Conservation (phyloP, 164 flowering plant genomes). For the Dillenia suffruticosa region DNA sequence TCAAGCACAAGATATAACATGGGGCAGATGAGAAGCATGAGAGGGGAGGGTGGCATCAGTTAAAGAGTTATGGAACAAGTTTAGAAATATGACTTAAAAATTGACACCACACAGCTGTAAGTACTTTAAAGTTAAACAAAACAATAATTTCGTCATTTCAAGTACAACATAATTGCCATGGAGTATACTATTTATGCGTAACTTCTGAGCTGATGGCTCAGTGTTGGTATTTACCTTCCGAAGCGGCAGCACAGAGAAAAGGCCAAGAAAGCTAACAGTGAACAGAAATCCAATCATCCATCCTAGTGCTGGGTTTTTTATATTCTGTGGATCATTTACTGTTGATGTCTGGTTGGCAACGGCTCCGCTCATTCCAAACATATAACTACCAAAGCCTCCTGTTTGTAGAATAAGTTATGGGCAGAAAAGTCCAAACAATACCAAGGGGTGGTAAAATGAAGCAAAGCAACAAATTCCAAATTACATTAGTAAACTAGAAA, state of each 20-base stretch:
- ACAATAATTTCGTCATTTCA: too few relatives aligned
- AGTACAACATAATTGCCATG: too few relatives aligned
- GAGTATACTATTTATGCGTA: too few relatives aligned
- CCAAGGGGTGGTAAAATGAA: neutral
- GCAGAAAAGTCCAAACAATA: too few relatives aligned
- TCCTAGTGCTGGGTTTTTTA: conserved; percentile 32
- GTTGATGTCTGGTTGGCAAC: conserved; percentile 29
- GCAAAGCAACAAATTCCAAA: neutral
- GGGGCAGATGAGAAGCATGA: too few relatives aligned
- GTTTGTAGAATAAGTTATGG: neutral
- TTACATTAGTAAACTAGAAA: neutral
- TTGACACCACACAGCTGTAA: too few relatives aligned
- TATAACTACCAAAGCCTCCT: conserved; percentile 62
- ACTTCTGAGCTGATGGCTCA: neutral
- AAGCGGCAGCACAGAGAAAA: conserved; percentile 52
- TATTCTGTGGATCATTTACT: conserved; percentile 11
- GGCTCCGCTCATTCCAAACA: conserved; percentile 42
- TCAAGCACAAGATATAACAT: too few relatives aligned
- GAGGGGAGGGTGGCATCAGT: too few relatives aligned
- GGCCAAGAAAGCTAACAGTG: conserved; percentile 56
- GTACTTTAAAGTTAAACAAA: too few relatives aligned
- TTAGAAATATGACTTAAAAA: too few relatives aligned
- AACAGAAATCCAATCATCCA: conserved; percentile 62
- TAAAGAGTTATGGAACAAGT: too few relatives aligned
- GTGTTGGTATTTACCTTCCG: conserved; percentile 34